Evolutionary conservation across 192 early-diverging fungal genomes (phyloP).

Genomic region (Entomortierella parvispora): DNA sequence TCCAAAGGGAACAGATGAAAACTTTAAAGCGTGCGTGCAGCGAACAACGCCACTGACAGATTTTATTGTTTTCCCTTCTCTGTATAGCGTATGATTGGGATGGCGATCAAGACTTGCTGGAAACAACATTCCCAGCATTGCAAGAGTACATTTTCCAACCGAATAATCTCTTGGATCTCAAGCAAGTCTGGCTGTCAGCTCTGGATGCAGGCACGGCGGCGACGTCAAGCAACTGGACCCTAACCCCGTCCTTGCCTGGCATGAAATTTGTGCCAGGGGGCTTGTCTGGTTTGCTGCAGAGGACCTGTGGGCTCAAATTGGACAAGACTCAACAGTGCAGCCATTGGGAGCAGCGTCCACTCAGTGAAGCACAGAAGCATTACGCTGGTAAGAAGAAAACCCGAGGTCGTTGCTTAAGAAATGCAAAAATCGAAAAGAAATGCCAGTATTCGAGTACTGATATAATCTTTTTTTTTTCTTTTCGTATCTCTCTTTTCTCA

Average conservation of each 20-base stretch:
- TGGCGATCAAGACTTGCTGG: constrained; percentile 28
- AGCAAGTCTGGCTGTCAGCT: constrained; percentile 4
- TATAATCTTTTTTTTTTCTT: not conserved
- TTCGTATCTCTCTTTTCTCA: not conserved
- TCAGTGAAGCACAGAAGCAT: not conserved
- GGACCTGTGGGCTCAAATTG: constrained; percentile 7
- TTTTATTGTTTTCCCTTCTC: not conserved
- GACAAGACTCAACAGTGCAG: constrained; percentile 33
- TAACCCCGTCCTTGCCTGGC: not conserved
- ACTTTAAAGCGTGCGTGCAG: too few relatives aligned
- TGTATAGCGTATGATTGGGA: constrained; percentile 34
- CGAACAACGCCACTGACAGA: too few relatives aligned
- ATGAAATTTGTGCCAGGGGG: not conserved
- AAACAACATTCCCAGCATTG: constrained; percentile 7
- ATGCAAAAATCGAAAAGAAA: not conserved
- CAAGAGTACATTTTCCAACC: not conserved
- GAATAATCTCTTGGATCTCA: constrained; percentile 28
- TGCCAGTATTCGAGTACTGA: not conserved
- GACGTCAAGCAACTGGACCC: not conserved
- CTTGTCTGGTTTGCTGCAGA: not conserved
- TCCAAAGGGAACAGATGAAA: not conserved
- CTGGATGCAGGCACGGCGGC: not conserved
- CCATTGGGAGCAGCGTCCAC: constrained; percentile 38
- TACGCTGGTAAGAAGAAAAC: constrained; percentile 28
- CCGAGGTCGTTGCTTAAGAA: too few relatives aligned